Evolutionary conservation across 1,284 basidiomycete genomes (phyloP), one percentile per base, ranked within the genome.

Genomic region (Kalmanozyma brasiliensis): DNA sequence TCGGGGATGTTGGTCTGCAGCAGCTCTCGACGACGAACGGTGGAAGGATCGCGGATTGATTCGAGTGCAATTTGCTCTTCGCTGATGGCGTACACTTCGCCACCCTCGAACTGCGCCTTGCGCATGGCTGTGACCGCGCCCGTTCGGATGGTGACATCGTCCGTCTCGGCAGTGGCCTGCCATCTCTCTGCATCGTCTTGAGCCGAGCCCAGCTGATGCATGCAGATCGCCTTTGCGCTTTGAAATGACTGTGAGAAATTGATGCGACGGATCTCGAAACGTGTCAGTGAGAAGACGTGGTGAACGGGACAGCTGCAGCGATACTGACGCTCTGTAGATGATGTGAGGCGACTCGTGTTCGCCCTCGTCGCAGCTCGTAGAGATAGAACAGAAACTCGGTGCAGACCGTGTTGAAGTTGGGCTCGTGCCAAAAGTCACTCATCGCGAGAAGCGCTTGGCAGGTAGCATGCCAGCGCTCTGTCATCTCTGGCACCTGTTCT

Each of bases 401-500:
- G 40, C 61, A 60, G 20, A 77, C 52, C 16, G 72, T 70, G 57
- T 77, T 77, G 49, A 70, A 52, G 40, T 77, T 77, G n/a, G 75
- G 74, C 43, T 75, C 62, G 47, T 64, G 57, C 9, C 57, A 43
- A 14, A 66, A 71, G 47, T 73, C 62, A 46, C 68, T 64, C 61
- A 73, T 68, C 17, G 64, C 61, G 22, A 77, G 46, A 13, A 77
- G 52, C 3, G 75, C 58, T 35, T 75, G 70, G 24, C 64, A 69
- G 8, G 67, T 64, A 8, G 65, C 63, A 35, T 75, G 62, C 75
- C 75, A 77, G 9, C 64, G 49, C n/a, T 75, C 70, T 10, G 72
- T 66, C 67, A 60, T 55, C 17, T 66, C 58, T n/a, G 55, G 47
- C 9, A 77, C 60, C 41, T 75, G 70, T 8, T 77, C 75, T 3